Evolutionary conservation across 2,329 filamentous ascomycete genomes (phyloP).

Genomic region (Arachnomyces sp.): DNA sequence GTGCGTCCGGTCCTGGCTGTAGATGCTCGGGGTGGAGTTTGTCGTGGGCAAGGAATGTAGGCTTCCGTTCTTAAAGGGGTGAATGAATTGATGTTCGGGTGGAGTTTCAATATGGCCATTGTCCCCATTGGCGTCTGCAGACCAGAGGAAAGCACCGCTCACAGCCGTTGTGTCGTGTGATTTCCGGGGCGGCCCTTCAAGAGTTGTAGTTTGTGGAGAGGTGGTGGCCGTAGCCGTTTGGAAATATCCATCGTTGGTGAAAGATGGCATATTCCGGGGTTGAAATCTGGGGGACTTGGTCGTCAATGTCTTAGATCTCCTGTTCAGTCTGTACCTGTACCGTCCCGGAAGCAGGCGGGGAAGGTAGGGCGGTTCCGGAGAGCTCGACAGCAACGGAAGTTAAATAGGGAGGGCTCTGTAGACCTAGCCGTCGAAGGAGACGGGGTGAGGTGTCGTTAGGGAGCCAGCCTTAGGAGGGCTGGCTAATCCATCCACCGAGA

Average conservation of each 20-base stretch:
- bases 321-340: too few relatives aligned
- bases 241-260: constrained; percentile 29
- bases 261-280: constrained; percentile 27
- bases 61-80: constrained; percentile 44
- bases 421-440: too few relatives aligned
- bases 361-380: too few relatives aligned
- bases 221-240: constrained; percentile 26
- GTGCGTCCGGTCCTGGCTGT: constrained; percentile 32
- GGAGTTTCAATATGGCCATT: constrained; percentile 31
- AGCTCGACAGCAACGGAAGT: too few relatives aligned
- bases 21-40: constrained; percentile 39
- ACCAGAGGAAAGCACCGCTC: constrained; percentile 41
- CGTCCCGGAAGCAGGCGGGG: too few relatives aligned
- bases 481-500: too few relatives aligned
- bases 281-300: too few relatives aligned
- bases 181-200: constrained; percentile 35
- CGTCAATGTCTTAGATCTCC: too few relatives aligned
- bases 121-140: constrained; percentile 35
- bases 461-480: too few relatives aligned
- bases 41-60: constrained; percentile 49
- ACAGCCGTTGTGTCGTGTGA: constrained; percentile 37
- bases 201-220: constrained; percentile 26
- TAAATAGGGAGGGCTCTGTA: too few relatives aligned
- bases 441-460: too few relatives aligned
- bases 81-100: constrained; percentile 32